Evolutionary conservation across 805 yeast genomes (phyloP), one percentile per base, ranked within the genome.

Genomic region (Candida easanensis): DNA sequence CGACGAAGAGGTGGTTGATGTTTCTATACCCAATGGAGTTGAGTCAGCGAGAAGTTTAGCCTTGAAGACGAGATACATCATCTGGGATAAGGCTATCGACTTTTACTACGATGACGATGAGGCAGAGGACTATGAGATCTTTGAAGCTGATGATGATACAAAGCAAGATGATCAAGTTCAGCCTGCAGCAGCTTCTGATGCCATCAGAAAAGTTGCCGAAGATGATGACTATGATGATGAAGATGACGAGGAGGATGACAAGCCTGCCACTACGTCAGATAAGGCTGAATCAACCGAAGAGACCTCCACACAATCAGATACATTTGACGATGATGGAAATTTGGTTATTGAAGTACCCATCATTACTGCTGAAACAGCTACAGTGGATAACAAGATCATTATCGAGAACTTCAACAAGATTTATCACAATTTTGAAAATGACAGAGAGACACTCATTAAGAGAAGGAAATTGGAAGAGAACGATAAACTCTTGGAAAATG

Each of bases 381-480:
- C 58, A 42, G 46, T 67, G 25, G 66, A 69, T 35, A 57, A 63
- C 34, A 65, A 62, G 33, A 51, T 53, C 2, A 50, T 69, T 5
- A 77, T 84, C 44, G 77, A 73, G 45, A 84, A 79, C 56, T 83
- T 84, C 66, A 80, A 80, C 63, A 82, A 78, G 51, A 77, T 84
- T 4, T 85, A 85, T 56, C 93, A 85, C 57, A 79, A 74, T 52
- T 84, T 84, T 57, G 95, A 86, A 59, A 76, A 79, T 56, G 95
- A 86, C 60, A 64, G 58, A 44, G 95, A 87, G 41, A 86, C 90
- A 2, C 69, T 88, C 42, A 69, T 82, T 42, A 85, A 88, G 54
- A 74, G 93, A 57, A 65, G 88, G 48, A 85, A 82, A 56, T 68
- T 90, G 25, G 95, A 88, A 55, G 85, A 84, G 53, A 82, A 87